Base-by-base conservation (phyloP, 1,284 basidiomycete genomes). In the Entoloma clypeatum region DNA sequence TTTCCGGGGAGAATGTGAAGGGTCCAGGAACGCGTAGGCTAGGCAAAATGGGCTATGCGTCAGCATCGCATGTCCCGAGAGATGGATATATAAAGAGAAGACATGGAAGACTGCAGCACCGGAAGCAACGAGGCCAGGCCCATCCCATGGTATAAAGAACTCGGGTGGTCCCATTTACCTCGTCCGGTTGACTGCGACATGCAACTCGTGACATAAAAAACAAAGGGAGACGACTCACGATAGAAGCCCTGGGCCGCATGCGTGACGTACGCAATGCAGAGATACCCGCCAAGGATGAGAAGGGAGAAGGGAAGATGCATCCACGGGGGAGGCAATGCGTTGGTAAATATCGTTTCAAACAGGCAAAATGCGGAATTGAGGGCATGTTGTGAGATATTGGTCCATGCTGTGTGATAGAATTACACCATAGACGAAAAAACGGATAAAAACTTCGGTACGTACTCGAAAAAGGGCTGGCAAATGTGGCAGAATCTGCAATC, bases 251-350 rank as follows among this genome's bases (percentile, higher is more conserved):
- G 72, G 0, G 71, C 72, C 1, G 61, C 67, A 36, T 63, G 44
- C 0, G 74, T 76, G 37, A 79, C 64, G 49, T 79, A 79, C 8
- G 75, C 77, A 2, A 82, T 60, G n/a, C 68, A 77, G 18, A 81
- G 57, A 50, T 81, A 81, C 13, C 59, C 51, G 0, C 50, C 72
- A 16, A 81, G 64, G 31, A 77, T 41, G 21, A 74, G 5, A 14
- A 77, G 41, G 39, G 70, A 54, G 34, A 67, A 56, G 7, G 63
- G 49, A 5, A 77, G 52, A 47, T 74, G 66, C 26, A 58, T 53
- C 75, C 75, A 79, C 0, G 73, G 70, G 13, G 60, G 53, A 0
- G 74, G 71, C 2, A 61, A 59, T 1, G 55, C 53, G 43, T 73
- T 65, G 9, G 77, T 71, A 33, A 73, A 52, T 21, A 69, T 16